A percentile compares a stretch with the other conserved stretches of the same genome.
These are phyloP conservation scores for Podaxis carcinomalis DNA, from an alignment of 768 basidiomycete species.

Conservation along the genomic window DNA sequence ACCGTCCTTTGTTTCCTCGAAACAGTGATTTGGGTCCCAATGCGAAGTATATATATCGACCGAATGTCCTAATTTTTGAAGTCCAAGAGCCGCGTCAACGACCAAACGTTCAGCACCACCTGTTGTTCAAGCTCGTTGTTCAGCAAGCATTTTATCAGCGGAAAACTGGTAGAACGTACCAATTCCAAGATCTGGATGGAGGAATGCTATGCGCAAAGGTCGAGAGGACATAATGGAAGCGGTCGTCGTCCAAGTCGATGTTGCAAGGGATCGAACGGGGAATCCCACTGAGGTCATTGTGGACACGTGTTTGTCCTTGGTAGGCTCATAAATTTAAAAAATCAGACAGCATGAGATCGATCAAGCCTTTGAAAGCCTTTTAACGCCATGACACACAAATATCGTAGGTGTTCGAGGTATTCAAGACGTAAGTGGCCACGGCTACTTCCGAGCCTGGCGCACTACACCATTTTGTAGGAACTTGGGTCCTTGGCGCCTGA, in stretches of 20 bases:
- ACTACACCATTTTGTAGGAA: too few species aligned
- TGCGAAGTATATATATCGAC: slow-evolving; percentile 93
- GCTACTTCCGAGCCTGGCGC: too few species aligned
- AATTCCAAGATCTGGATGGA: slow-evolving; percentile 94
- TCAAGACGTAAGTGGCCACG: too few species aligned
- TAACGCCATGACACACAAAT: too few species aligned
- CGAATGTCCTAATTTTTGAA: slow-evolving; percentile 78
- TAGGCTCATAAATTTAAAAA: not conserved
- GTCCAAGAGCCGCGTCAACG: slow-evolving; percentile 89
- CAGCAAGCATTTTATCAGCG: slow-evolving; percentile 8
- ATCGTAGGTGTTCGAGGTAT: too few species aligned
- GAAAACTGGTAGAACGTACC: slow-evolving; percentile 41
- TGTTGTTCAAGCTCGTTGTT: slow-evolving; percentile 27
- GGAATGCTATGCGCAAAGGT: slow-evolving; percentile 61
- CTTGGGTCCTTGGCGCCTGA: too few species aligned
- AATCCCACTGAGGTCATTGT: slow-evolving; percentile 6
- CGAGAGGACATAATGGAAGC: slow-evolving; percentile 7
- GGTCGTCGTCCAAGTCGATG: not conserved
- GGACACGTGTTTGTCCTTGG: slow-evolving; percentile 1
- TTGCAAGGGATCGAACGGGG: not conserved
- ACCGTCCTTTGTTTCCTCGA: slow-evolving; percentile 94
- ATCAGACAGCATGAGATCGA: not conserved
- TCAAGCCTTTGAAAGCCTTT: too few species aligned
- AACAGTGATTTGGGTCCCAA: slow-evolving; percentile 83
- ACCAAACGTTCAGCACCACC: slow-evolving; percentile 95